A percentile compares a stretch with the other conserved stretches of the same genome.
phyloP scores from a whole-genome alignment of 805 yeast genomes.

The Zygosaccharomyces siamensis region DNA sequence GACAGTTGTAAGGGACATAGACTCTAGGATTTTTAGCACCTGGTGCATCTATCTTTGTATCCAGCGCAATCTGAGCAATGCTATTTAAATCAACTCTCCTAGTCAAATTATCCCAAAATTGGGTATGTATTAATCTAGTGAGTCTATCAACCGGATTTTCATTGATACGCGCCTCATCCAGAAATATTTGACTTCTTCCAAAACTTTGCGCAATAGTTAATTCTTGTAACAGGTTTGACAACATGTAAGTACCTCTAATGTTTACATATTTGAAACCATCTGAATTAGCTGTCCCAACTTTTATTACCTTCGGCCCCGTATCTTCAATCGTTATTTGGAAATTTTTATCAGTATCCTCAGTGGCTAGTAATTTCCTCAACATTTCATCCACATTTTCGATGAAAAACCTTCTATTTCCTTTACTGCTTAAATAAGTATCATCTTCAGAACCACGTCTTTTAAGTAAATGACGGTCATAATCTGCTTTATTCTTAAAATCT shows the following conservation, averaged over 20 bases:
- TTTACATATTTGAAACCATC: constrained; percentile 70
- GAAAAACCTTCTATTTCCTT: constrained; percentile 47
- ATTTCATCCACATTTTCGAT: constrained; percentile 74
- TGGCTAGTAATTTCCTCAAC: constrained; percentile 57
- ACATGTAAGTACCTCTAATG: constrained; percentile 83
- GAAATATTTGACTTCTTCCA: constrained; percentile 70
- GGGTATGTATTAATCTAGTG: constrained; percentile 63
- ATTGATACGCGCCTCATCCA: constrained; percentile 77
- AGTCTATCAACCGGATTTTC: constrained; percentile 84
- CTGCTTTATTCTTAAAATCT: constrained; percentile 15
- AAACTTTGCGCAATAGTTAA: constrained; percentile 77
- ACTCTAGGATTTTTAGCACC: constrained; percentile 64
- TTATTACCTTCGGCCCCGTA: constrained; percentile 75
- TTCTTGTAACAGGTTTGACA: constrained; percentile 82
- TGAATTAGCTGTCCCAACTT: constrained; percentile 78
- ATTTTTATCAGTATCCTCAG: constrained; percentile 82
- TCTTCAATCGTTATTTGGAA: constrained; percentile 84
- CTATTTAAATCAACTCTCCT: constrained; percentile 60
- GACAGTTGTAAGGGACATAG: constrained; percentile 65
- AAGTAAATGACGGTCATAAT: constrained; percentile 25
- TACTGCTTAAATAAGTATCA: constrained; percentile 38
- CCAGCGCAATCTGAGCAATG: constrained; percentile 66
- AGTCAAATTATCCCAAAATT: constrained; percentile 78
- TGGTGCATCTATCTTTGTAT: constrained; percentile 65
- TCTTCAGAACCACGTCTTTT: constrained; percentile 54